A percentile compares a stretch with the other conserved stretches of the same genome.
phyloP scores from a whole-genome alignment of 1,284 basidiomycete species.

The Leccinum pachyderme region DNA sequence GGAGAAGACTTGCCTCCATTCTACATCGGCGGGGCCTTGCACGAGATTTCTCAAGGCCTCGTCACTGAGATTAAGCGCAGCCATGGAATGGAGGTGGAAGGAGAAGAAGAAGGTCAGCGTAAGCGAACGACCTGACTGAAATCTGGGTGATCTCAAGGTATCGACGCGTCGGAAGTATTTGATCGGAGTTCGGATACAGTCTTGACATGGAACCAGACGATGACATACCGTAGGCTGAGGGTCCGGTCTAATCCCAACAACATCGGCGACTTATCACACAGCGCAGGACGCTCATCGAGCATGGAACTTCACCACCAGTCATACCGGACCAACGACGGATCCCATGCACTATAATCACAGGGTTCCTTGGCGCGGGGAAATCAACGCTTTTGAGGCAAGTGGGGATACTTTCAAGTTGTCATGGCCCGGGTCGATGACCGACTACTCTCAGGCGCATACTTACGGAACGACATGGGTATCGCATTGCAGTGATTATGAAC shows the following conservation, averaged over 20 bases:
- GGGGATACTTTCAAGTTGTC: not conserved
- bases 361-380: conserved; percentile 90
- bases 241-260: conserved; percentile 3
- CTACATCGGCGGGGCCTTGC: conserved; percentile 72
- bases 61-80: conserved; percentile 36
- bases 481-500: conserved; percentile 97
- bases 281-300: conserved; percentile 45
- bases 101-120: not conserved
- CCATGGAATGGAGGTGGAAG: conserved; percentile 12
- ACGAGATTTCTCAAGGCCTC: conserved; percentile 64
- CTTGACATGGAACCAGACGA: conserved; percentile 37
- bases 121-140: not conserved
- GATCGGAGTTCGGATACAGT: conserved; percentile 30
- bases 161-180: conserved; percentile 18
- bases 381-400: conserved; percentile 78
- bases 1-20: conserved; percentile 60
- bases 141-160: not conserved
- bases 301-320: conserved; percentile 7
- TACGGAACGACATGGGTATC: conserved; percentile 87
- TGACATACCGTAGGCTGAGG: conserved; percentile 47
- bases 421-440: not conserved
- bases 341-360: conserved; percentile 87
- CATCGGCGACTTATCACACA: conserved; percentile 9
- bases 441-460: conserved; percentile 69
- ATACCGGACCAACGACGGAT: conserved; percentile 42